Evolutionary conservation across 2,329 filamentous ascomycete genomes (phyloP).

Genomic region (Coleophoma cylindrospora): DNA sequence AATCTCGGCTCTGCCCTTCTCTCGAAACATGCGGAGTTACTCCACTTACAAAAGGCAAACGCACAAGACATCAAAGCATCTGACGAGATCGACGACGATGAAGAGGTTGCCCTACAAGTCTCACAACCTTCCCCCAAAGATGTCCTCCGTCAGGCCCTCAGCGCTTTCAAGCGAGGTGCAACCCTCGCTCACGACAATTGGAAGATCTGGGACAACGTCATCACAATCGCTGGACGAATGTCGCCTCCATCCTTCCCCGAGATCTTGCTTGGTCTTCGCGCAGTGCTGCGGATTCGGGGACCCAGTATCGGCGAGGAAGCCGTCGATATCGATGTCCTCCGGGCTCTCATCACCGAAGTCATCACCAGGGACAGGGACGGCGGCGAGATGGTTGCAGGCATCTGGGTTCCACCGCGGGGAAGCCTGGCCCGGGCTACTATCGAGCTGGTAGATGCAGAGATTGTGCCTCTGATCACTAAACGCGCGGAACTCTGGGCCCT

Average conservation of each 20-base stretch:
- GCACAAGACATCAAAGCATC: conserved; percentile 16
- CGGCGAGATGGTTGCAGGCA: conserved; percentile 11
- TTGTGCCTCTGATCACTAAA: conserved; percentile 80
- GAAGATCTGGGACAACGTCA: conserved; percentile 95
- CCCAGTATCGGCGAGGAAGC: conserved; percentile 66
- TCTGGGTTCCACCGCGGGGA: conserved; percentile 46
- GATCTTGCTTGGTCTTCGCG: conserved; percentile 68
- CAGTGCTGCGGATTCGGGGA: conserved; percentile 70
- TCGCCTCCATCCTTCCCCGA: conserved; percentile 71
- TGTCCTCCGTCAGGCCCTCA: conserved; percentile 68
- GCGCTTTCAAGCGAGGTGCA: conserved; percentile 83
- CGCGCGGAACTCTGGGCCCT: conserved; percentile 74
- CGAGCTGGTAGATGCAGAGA: conserved; percentile 65
- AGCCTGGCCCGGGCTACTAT: conserved; percentile 59
- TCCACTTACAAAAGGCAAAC: conserved; percentile 29
- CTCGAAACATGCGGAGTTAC: conserved; percentile 54
- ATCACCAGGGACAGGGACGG: conserved; percentile 38
- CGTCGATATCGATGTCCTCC: conserved; percentile 69
- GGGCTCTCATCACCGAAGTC: conserved; percentile 66
- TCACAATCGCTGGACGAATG: conserved; percentile 78
- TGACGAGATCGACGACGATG: conserved; percentile 23
- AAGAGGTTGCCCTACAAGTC: conserved; percentile 12
- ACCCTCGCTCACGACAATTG: conserved; percentile 79
- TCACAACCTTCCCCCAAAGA: conserved; percentile 22
- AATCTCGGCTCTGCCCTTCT: conserved; percentile 85